Base-by-base conservation (phyloP, 2,329 filamentous ascomycete species). In the Remersonia thermophila region DNA sequence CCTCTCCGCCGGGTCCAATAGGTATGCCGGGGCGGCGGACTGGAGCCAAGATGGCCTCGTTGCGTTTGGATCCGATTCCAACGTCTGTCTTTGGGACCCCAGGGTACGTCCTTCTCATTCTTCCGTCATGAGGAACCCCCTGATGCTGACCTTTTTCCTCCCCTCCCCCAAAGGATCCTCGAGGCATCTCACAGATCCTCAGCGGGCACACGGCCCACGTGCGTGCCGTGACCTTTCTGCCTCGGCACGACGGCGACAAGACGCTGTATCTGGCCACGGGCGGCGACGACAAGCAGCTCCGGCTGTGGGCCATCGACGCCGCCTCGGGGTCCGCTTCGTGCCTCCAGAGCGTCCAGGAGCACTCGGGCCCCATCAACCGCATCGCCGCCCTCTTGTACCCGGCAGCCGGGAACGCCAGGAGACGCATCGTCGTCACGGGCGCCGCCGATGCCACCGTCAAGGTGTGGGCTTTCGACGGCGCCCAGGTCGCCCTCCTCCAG, bases 41-140 rank as follows among this genome's bases (percentile, higher is more conserved):
- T 98, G 91, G 91, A 77, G 82, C 53, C 54, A 61, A 14, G 62
- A 69, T 44, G 83, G 81, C 8, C 55, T 86, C 30, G 66, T 98
- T 36, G 91, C 86, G 20, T 98, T 84, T 62, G 91, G 91, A 23
- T 80, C 87, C 7, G 84, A 93, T 58, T 77, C 79, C 48, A 91
- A 91, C 60, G 71, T 98, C 49, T 89, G 86, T 30, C 55, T 96
- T 28, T 98, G 91, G 91, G 67, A 77, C 54, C 86, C 86, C 38
- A 59, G 69, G 55, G 83, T 87, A 67, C 59, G 77, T 62, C 16
- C 9, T 17, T 13, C 12, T 13, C 16, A 4, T 20, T 27, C 10
- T 32, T 2, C 36, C 15, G 30, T 13, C 12, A 16, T 31, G 13
- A 30, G 12, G n/a, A 13, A 14, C 14, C n/a, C n/a, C n/a, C n/a